Evolutionary conservation across 208 protist genomes (phyloP).

Genomic region (Leishmania guyanensis): DNA sequence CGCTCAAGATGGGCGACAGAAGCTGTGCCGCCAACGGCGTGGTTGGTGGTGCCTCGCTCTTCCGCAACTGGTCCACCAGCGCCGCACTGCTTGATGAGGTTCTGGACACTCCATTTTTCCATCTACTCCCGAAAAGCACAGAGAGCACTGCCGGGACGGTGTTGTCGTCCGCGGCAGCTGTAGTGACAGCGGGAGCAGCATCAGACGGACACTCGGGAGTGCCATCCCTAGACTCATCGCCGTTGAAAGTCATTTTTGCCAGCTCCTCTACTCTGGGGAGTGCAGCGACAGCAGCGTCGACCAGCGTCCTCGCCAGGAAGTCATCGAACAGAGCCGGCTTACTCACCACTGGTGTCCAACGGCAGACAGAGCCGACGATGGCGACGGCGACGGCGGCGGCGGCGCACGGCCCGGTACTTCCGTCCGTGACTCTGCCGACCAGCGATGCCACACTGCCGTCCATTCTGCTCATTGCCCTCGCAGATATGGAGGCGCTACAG

Average conservation of each 20-base stretch:
- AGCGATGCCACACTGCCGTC: constrained; percentile 26
- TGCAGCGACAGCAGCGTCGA: neutral
- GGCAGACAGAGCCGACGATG: neutral
- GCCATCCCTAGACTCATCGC: neutral
- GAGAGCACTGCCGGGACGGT: neutral
- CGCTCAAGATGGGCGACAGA: neutral
- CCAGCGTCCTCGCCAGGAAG: neutral
- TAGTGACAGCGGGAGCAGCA: neutral
- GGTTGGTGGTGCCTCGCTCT: neutral
- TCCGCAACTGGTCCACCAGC: constrained; percentile 16
- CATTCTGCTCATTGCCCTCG: constrained; percentile 58
- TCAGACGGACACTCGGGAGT: neutral
- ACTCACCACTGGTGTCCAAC: neutral
- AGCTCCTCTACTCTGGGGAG: neutral
- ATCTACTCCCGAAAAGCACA: neutral
- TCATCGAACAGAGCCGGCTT: neutral
- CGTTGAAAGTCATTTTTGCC: neutral
- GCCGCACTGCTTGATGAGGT: constrained; percentile 13
- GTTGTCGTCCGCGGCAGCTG: neutral
- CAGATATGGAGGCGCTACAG: constrained; percentile 61
- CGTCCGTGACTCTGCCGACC: constrained; percentile 14
- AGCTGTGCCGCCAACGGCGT: neutral
- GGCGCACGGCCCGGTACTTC: neutral
- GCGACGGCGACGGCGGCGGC: constrained; percentile 1
- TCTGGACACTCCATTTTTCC: neutral